These are phyloP conservation scores for Coniosporium tulheliwenetii DNA, from an alignment of 2,329 filamentous ascomycete species.

Conservation along the genomic window DNA sequence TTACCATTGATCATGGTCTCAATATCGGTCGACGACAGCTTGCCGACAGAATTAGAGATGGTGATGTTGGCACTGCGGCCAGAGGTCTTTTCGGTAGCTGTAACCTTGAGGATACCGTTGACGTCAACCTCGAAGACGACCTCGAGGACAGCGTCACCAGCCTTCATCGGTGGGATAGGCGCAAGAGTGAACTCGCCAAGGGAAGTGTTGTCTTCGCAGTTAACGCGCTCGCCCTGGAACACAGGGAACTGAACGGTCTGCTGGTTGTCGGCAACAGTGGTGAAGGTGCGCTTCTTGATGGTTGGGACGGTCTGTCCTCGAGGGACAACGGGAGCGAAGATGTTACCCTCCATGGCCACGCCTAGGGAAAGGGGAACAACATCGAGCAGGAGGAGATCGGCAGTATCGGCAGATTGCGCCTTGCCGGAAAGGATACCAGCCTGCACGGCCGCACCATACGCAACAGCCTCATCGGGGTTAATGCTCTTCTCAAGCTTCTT, in stretches of 20 bases:
- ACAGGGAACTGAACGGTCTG: slow-evolving; percentile 82
- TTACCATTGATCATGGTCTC: slow-evolving; percentile 89
- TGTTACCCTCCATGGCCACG: slow-evolving; percentile 99
- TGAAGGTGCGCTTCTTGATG: slow-evolving; percentile 79
- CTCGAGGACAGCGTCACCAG: slow-evolving; percentile 92
- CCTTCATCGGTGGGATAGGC: slow-evolving; percentile 72
- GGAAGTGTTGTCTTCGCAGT: slow-evolving; percentile 97
- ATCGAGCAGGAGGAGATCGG: slow-evolving; percentile 88
- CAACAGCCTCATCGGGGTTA: slow-evolving; percentile 98
- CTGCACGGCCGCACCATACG: slow-evolving; percentile 96
- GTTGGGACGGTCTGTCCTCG: slow-evolving; percentile 28
- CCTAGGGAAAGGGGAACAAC: slow-evolving; percentile 92
- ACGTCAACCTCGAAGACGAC: slow-evolving; percentile 98
- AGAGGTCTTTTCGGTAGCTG: slow-evolving; percentile 96
- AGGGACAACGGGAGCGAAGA: slow-evolving; percentile 86
- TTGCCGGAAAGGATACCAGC: slow-evolving; percentile 97
- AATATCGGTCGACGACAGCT: slow-evolving; percentile 87
- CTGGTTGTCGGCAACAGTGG: slow-evolving; percentile 61
- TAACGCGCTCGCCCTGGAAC: slow-evolving; percentile 91
- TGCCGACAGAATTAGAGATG: slow-evolving; percentile 98
- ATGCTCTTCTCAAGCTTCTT: slow-evolving; percentile 99
- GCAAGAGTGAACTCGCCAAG: slow-evolving; percentile 94
- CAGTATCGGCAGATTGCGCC: slow-evolving; percentile 87
- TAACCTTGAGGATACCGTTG: slow-evolving; percentile 99
- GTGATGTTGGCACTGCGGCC: slow-evolving; percentile 98